Base-by-base conservation (phyloP, 768 basidiomycete species). In the Lactarius trivialis region DNA sequence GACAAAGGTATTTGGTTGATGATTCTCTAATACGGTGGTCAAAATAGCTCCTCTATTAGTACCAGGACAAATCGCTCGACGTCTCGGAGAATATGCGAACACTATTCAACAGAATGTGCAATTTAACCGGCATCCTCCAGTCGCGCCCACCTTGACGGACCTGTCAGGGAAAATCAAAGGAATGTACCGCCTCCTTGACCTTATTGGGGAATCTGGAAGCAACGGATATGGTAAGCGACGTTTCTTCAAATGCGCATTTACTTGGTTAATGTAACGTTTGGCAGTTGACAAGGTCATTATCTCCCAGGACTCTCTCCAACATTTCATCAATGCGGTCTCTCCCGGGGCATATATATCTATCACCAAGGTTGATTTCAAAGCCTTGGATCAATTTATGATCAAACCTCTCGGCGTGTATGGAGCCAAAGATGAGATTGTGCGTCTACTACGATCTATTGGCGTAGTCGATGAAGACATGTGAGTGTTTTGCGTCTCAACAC, bases 241-340 rank as follows among this genome's bases (percentile, higher is more conserved):
- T 60, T 14, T 34, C 3, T 28, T 12, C 11, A 28, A 15, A 36
- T 14, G 7, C 1, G 19, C 17, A 41, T 14, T 7, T 11, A 0
- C 24, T 33, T 6, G 24, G n/a, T n/a, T 58, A 2, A 57, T 5
- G 17, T 30, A 17, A 21, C 19, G 17, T 3, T 54, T 19, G 19
- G 14, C 60, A 83, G 84, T 84, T 49, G 82, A 84, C 64, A 86
- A 86, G 68, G 77, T 85, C 39, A 79, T 85, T 70, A 85, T 86
- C 34, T 74, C 75, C 3, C 81, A 84, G 68, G 73, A 76, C 3
- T 79, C 81, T 1, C 70, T 86, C 11, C 71, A 73, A 63, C 63
- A 72, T 4, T 78, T 85, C 50, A 76, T 82, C 65, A 81, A 85
- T 55, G 68, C 68, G n/a, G 37, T 84, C 7, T 74, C 66, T 54